These are phyloP conservation scores for Baudoinia panamericana DNA, from an alignment of 495 filamentous ascomycete species.

Conservation along the genomic window DNA sequence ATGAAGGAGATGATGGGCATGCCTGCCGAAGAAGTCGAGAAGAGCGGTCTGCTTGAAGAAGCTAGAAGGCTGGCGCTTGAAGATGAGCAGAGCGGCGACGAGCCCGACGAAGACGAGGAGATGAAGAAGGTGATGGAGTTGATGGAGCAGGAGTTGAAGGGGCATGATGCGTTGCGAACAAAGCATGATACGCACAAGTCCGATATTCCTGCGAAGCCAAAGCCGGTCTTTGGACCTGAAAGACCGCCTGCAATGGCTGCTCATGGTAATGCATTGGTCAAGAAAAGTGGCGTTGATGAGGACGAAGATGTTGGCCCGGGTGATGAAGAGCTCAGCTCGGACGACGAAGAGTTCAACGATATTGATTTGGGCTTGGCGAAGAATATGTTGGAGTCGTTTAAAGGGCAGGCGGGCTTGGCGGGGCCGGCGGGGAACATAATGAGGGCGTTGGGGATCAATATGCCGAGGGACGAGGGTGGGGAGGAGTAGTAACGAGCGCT, in stretches of 20 bases:
- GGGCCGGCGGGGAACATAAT: conserved; percentile 80
- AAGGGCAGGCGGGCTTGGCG: conserved; percentile 68
- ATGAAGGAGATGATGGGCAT: conserved; percentile 95
- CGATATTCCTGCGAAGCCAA: conserved; percentile 1
- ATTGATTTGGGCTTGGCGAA: conserved; percentile 79
- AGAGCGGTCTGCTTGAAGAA: conserved; percentile 29
- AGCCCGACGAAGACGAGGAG: conserved; percentile 41
- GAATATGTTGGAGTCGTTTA: conserved; percentile 85
- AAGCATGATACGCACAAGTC: conserved; percentile 37
- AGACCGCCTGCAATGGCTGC: conserved; percentile 9
- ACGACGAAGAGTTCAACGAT: conserved; percentile 45
- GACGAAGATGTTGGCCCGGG: conserved; percentile 24
- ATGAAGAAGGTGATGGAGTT: conserved; percentile 58
- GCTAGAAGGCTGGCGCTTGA: conserved; percentile 27
- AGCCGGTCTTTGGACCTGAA: conserved; percentile 12
- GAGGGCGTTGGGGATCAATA: conserved; percentile 64
- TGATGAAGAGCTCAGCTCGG: conserved; percentile 21
- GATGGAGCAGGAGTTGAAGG: conserved; percentile 72
- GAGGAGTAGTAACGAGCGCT: conserved; percentile 13
- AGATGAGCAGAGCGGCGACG: conserved; percentile 22
- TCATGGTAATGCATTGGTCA: background rate
- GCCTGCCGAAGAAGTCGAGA: conserved; percentile 32
- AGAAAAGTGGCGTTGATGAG: conserved; percentile 1
- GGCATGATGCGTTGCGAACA: conserved; percentile 63
- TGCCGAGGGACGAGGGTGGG: conserved; percentile 65